phyloP scores from a whole-genome alignment of 257 asterid species.

The Solanum corneliomulleri region DNA sequence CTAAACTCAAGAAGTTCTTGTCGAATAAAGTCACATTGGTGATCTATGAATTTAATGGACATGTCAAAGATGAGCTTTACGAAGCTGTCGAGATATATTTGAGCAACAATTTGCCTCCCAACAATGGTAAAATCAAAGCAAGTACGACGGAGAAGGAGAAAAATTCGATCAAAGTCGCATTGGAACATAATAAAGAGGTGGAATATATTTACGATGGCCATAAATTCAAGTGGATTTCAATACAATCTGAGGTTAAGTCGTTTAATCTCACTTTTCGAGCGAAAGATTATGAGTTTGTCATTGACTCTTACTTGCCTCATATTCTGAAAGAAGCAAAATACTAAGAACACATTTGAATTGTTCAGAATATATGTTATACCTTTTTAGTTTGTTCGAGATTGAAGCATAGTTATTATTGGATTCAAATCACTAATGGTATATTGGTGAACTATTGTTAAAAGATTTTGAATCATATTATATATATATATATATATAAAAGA shows the following conservation, averaged over 20 bases:
- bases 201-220: not conserved
- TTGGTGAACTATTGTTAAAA: not conserved
- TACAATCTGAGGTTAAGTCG: not conserved
- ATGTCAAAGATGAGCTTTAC: not conserved
- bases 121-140: not conserved
- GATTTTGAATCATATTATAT: not conserved
- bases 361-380: not conserved
- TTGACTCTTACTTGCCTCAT: not conserved
- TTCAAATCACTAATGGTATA: not conserved
- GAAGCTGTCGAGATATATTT: conserved; percentile 13
- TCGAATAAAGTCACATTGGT: not conserved
- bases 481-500: too few species aligned
- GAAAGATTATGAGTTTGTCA: not conserved
- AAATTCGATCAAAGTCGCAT: not conserved
- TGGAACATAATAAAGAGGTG: not conserved
- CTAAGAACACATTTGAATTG: not conserved
- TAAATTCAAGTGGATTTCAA: not conserved
- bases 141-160: not conserved
- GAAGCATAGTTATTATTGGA: not conserved
- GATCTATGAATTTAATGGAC: conserved; percentile 7
- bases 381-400: not conserved
- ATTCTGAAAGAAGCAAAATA: not conserved
- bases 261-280: not conserved
- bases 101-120: not conserved
- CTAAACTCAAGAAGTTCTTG: not conserved